A percentile compares a stretch with the other conserved stretches of the same genome.
These are phyloP conservation scores for Amanita fuliginea DNA, from an alignment of 768 basidiomycete species.

Conservation along the genomic window DNA sequence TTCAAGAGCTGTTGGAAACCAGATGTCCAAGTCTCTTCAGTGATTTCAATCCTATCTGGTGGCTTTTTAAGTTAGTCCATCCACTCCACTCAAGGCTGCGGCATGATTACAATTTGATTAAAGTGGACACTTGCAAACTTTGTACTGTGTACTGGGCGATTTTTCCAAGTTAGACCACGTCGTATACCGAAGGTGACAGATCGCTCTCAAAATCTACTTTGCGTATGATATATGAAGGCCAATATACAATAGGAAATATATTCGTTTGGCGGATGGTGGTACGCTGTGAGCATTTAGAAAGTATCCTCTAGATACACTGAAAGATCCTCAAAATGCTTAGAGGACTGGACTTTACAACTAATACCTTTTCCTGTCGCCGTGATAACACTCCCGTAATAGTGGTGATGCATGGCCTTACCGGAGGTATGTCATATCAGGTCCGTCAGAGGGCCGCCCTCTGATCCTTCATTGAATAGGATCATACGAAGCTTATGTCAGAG, in stretches of 20 bases:
- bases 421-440: conserved; percentile 22
- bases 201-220: neutral
- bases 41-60: conserved; percentile 35
- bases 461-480: conserved; percentile 41
- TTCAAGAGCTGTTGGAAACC: conserved; percentile 27
- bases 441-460: neutral
- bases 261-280: conserved; percentile 49
- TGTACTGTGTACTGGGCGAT: conserved; percentile 48
- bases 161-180: conserved; percentile 47
- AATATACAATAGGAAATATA: conserved; percentile 24
- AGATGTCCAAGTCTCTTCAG: conserved; percentile 31
- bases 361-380: conserved; percentile 23
- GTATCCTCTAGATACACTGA: neutral
- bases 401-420: conserved; percentile 46
- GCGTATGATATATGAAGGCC: neutral
- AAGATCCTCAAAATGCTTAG: conserved; percentile 18
- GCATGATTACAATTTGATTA: neutral
- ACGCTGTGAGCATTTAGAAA: conserved; percentile 36
- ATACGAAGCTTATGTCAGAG: conserved; percentile 83
- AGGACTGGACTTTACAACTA: conserved; percentile 56
- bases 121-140: conserved; percentile 57
- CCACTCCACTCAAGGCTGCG: neutral
- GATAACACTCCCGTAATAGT: conserved; percentile 44
- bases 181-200: conserved; percentile 38
- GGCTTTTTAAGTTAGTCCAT: conserved; percentile 33